Evolutionary conservation across 495 filamentous ascomycete genomes (phyloP).

Genomic region (Aspergillus nidulans): DNA sequence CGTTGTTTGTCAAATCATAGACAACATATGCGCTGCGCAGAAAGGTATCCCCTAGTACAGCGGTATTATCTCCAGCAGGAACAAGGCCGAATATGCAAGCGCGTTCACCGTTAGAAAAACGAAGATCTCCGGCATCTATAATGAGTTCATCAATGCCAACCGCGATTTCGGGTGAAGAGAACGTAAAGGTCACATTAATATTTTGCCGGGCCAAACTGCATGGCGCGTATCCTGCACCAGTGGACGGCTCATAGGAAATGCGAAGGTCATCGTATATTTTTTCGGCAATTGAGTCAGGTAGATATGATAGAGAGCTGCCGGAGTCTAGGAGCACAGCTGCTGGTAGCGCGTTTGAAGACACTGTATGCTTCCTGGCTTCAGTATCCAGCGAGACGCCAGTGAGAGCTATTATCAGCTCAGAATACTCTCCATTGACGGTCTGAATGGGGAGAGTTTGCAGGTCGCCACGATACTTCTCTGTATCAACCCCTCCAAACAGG

Average conservation of each 20-base stretch:
- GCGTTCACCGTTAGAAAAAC: slow-evolving; percentile 56
- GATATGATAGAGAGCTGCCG: slow-evolving; percentile 85
- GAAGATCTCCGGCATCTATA: slow-evolving; percentile 54
- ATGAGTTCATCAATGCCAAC: slow-evolving; percentile 76
- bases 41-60: slow-evolving; percentile 89
- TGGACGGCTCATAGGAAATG: slow-evolving; percentile 55
- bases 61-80: slow-evolving; percentile 59
- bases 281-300: slow-evolving; percentile 64
- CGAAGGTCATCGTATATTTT: slow-evolving; percentile 60
- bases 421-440: slow-evolving; percentile 49
- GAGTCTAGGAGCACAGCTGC: slow-evolving; percentile 78
- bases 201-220: slow-evolving; percentile 61
- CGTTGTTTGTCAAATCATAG: slow-evolving; percentile 82
- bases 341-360: slow-evolving; percentile 50
- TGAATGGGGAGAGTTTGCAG: slow-evolving; percentile 77
- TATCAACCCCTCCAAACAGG: slow-evolving; percentile 89
- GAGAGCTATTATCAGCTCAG: slow-evolving; percentile 80
- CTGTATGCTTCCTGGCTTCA: slow-evolving; percentile 36
- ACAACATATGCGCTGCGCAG: slow-evolving; percentile 89
- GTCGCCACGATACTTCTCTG: slow-evolving; percentile 65
- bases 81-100: slow-evolving; percentile 75
- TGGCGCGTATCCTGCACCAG: slow-evolving; percentile 59
- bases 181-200: slow-evolving; percentile 63
- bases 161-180: slow-evolving; percentile 60
- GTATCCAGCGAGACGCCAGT: slow-evolving; percentile 56